Evolutionary conservation across 2,329 filamentous ascomycete species (phyloP).

Genomic region (Aspergillus eucalypticola): DNA sequence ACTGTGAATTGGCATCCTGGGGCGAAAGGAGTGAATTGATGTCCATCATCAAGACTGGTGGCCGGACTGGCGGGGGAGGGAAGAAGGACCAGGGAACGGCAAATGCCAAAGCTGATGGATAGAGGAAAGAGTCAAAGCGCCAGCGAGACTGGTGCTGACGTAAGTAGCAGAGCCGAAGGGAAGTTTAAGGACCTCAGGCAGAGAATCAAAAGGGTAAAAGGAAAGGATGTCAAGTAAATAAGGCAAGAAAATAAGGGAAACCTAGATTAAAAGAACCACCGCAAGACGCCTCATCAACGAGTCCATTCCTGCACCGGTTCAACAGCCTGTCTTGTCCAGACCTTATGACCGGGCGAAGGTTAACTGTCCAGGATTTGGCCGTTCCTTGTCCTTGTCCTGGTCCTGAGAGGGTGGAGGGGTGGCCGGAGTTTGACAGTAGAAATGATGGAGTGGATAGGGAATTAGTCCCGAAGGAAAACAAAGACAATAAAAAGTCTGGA

Average conservation of each 20-base stretch:
- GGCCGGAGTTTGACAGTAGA: neutral
- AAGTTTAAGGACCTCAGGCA: neutral
- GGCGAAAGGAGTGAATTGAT: constrained; percentile 50
- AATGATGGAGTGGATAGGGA: neutral
- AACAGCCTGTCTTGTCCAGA: constrained; percentile 29
- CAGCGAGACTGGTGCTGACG: constrained; percentile 15
- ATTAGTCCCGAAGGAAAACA: neutral
- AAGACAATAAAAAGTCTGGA: neutral
- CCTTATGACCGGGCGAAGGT: constrained; percentile 13
- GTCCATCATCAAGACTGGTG: constrained; percentile 39
- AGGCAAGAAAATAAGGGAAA: constrained; percentile 8
- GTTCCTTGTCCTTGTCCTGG: neutral
- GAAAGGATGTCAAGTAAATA: neutral
- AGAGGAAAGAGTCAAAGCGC: constrained; percentile 23
- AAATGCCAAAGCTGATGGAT: constrained; percentile 15
- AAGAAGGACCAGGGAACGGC: constrained; percentile 21
- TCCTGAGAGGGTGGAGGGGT: neutral
- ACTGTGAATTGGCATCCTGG: constrained; percentile 43
- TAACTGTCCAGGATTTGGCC: constrained; percentile 2
- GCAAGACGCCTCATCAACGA: constrained; percentile 34
- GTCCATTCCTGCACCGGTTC: constrained; percentile 38
- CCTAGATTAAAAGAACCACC: constrained; percentile 18
- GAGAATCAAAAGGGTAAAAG: constrained; percentile 6
- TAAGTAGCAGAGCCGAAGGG: neutral
- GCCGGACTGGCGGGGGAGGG: constrained; percentile 5